These are phyloP conservation scores for Pterocarpus macrocarpus DNA, from an alignment of 306 rosid genomes.

Conservation along the genomic window DNA sequence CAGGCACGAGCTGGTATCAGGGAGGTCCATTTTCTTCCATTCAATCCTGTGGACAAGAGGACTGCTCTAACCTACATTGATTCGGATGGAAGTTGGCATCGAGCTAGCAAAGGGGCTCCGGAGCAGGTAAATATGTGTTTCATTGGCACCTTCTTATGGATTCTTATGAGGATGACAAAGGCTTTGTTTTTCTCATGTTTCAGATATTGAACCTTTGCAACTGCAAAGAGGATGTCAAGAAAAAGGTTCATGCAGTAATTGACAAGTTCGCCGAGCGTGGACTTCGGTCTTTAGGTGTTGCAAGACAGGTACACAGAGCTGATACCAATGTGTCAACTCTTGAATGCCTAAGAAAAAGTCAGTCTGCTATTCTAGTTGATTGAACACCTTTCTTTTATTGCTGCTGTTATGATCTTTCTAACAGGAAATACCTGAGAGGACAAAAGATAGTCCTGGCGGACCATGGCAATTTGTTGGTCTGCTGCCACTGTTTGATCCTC, in stretches of 20 bases:
- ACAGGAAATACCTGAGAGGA: slow-evolving; percentile 83
- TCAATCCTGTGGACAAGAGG: slow-evolving; percentile 98
- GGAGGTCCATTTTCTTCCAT: slow-evolving; percentile 93
- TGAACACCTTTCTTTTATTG: slow-evolving; percentile 38
- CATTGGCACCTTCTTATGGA: slow-evolving; percentile 18
- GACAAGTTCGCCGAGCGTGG: slow-evolving; percentile 98
- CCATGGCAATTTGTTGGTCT: slow-evolving; percentile 96
- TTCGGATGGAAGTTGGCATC: slow-evolving; percentile 84
- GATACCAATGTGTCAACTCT: slow-evolving; percentile 23
- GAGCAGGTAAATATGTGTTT: slow-evolving; percentile 77
- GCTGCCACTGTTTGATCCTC: slow-evolving; percentile 94
- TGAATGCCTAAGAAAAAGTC: background rate
- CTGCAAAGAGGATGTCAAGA: slow-evolving; percentile 82
- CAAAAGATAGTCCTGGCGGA: slow-evolving; percentile 79
- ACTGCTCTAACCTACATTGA: slow-evolving; percentile 96
- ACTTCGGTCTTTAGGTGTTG: slow-evolving; percentile 89
- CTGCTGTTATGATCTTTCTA: slow-evolving; percentile 37
- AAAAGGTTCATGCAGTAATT: slow-evolving; percentile 71
- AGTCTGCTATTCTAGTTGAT: background rate
- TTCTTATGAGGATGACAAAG: slow-evolving; percentile 19
- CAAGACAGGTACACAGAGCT: slow-evolving; percentile 78
- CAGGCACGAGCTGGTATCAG: slow-evolving; percentile 91
- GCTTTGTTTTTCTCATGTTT: slow-evolving; percentile 23
- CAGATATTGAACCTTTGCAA: slow-evolving; percentile 86
- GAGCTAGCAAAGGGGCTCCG: slow-evolving; percentile 98